Base-by-base conservation (phyloP, 768 basidiomycete species). In the Boletus subparvulus region DNA sequence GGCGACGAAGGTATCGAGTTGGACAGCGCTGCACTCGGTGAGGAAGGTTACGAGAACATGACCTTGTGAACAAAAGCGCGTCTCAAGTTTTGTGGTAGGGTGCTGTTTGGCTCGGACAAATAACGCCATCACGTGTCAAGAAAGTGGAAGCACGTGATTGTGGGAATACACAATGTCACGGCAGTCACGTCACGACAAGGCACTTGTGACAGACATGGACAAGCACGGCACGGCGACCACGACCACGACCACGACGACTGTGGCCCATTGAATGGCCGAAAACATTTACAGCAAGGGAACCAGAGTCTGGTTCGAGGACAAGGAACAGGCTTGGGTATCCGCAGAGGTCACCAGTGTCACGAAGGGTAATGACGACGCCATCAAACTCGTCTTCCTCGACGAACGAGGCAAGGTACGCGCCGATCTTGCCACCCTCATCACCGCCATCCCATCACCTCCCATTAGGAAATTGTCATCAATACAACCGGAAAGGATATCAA, bases 291-390 rank as follows among this genome's bases (percentile, higher is more conserved):
- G 86, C 81, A 92, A 88, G 74, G 90, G 90, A 59, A 92, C 90
- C 60, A 81, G 90, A 65, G 90, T 92, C 69, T 92, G 90, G 94
- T 94, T 95, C 67, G 84, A 92, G 61, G 93, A 96, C 79, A 94
- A 91, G 74, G 94, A 96, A 60, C 85, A 88, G 62, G 93, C 92
- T 59, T 97, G 94, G 94, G 81, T 96, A 64, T 91, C 92, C 42
- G 94, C 88, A 56, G 90, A 93, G 73, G 91, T 95, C 60, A 78
- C 79, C 50, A 77, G 79, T 39, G 84, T 84, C 58, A 77, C 80
- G 56, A 88, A 85, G 70, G 80, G 79, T 54, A 68, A 79, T 61
- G 87, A 84, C 74, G 91, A 92, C 67, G 73, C 79, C 65, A 85
- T 97, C 78, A 90, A 84, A 75, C 85, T 97, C 61, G 78, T 81